Evolutionary conservation across 768 basidiomycete genomes (phyloP), one percentile per base, ranked within the genome.

Genomic region (Auriscalpium orientale): DNA sequence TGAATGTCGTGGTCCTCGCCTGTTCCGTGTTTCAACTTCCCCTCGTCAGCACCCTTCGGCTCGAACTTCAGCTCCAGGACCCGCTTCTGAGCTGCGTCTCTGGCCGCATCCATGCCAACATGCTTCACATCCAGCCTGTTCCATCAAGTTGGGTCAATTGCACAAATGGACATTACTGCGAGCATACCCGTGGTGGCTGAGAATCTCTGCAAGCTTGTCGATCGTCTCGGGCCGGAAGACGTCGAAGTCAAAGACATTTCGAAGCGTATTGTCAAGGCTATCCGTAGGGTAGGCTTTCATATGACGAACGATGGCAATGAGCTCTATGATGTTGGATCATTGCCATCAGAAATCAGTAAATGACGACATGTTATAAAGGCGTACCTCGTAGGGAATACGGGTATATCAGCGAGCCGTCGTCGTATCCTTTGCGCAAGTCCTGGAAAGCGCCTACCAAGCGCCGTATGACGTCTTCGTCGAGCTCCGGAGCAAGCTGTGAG

Each of bases 211-310:
- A 18, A 87, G 70, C 62, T 79, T 80, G 49, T 84, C 80, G 43
- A 83, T 81, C 7, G 80, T 83, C 60, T 85, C 84, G 1, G 79
- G 79, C 59, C 79, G 81, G 66, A 83, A 83, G 7, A 87, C 74
- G 63, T 87, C 84, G 55, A 85, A 87, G 64, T 87, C 84, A 60
- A 87, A 87, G 10, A 85, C 72, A 62, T 85, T 87, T 15, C 84
- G 73, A 15, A 87, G 68, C 8, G 79, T 78, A 44, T 76, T 74
- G n/a, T 79, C 83, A 11, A 85, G 69, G 0, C 79, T 67, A 65
- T 85, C 84, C 20, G 71, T 65, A 1, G 83, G 82, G 58, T 81
- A 85, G 2, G 80, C 76, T 58, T 75, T 79, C 72, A 87, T 75
- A 62, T 87, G 84, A 45, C 78, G 74, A 2, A 85, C 77, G 28